phyloP scores from a whole-genome alignment of 176 grass and related monocot genomes.

The Musa troglodytarum region DNA sequence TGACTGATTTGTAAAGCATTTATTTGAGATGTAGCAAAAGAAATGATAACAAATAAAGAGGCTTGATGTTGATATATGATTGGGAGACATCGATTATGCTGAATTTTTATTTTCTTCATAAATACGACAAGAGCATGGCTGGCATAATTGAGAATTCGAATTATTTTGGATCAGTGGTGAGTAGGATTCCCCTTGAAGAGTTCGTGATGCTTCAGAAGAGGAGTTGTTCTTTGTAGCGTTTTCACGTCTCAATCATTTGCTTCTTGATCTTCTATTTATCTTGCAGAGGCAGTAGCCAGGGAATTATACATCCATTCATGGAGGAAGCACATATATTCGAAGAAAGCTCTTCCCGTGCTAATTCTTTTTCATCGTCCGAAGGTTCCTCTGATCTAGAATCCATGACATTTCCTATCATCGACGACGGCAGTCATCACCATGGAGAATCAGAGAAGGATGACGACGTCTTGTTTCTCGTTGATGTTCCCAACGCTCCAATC shows the following conservation, averaged over 20 bases:
- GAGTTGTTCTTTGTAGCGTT: not conserved
- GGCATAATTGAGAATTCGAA: no score
- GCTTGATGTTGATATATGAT: no score
- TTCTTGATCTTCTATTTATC: no score
- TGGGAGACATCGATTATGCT: no score
- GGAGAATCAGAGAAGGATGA: not conserved
- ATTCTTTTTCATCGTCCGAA: not conserved
- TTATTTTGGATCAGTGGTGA: no score
- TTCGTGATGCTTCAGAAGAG: no score
- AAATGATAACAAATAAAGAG: no score
- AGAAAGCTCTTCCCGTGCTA: not conserved
- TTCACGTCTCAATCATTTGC: not conserved
- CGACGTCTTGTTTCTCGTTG: not conserved
- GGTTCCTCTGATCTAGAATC: not conserved
- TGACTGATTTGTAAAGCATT: no score
- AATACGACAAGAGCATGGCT: no score
- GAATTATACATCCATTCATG: not conserved
- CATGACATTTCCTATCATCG: not conserved
- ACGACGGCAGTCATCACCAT: not conserved
- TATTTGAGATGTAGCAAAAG: no score
- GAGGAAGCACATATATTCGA: not conserved
- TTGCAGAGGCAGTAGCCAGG: not conserved
- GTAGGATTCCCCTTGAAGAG: no score
- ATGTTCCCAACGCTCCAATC: not conserved
- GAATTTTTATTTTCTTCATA: no score